These are phyloP conservation scores for Schizothecium vesticola DNA, from an alignment of 495 filamentous ascomycete species.

Conservation along the genomic window DNA sequence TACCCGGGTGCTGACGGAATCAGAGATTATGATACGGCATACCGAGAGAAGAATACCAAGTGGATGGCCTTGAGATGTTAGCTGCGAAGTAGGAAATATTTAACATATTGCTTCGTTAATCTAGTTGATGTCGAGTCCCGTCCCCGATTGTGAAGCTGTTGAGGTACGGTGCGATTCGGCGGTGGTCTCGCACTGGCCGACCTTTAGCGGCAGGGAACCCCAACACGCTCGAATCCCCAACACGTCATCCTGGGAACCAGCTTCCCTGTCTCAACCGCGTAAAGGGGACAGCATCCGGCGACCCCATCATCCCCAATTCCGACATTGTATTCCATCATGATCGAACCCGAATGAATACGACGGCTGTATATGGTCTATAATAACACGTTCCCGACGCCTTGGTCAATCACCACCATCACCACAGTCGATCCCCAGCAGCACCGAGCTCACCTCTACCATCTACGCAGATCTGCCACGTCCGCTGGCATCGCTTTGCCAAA, in stretches of 20 bases:
- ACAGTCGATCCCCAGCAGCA: not conserved
- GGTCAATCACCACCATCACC: not conserved
- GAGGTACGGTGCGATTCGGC: not conserved
- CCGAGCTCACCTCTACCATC: not conserved
- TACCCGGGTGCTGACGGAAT: not conserved
- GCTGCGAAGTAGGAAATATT: not conserved
- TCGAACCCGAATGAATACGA: not conserved
- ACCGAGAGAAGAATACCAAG: not conserved
- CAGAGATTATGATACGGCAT: not conserved
- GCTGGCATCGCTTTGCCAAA: not conserved
- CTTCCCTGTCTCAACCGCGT: not conserved
- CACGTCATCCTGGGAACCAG: not conserved
- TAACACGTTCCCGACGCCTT: not conserved
- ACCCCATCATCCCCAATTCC: not conserved
- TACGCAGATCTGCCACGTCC: not conserved
- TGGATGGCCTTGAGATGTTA: not conserved
- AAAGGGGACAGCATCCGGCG: not conserved
- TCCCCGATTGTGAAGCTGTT: not conserved
- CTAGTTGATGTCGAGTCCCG: not conserved
- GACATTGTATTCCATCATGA: not conserved
- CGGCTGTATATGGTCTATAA: not conserved
- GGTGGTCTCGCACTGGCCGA: not conserved
- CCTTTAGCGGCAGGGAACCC: not conserved
- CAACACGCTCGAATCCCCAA: not conserved
- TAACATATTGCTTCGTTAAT: not conserved